Evolutionary conservation across 2,329 filamentous ascomycete genomes (phyloP).

Genomic region (Aureobasidium uvarum): DNA sequence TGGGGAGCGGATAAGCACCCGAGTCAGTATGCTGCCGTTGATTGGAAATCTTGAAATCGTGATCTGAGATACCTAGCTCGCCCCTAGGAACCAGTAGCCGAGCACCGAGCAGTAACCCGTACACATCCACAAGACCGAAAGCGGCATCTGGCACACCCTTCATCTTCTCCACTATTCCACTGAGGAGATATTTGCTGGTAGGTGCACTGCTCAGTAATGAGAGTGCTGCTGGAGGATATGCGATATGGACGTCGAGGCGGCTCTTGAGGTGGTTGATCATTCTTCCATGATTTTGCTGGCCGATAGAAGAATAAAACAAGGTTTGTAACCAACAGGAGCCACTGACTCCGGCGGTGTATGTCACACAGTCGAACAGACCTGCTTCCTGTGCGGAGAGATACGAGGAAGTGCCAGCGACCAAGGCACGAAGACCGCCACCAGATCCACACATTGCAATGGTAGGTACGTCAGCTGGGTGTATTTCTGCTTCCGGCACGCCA

Average conservation of each 20-base stretch:
- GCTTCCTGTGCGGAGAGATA: constrained; percentile 80
- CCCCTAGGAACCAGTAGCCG: constrained; percentile 83
- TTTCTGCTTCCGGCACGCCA: constrained; percentile 69
- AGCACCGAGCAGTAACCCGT: constrained; percentile 80
- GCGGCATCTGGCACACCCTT: constrained; percentile 76
- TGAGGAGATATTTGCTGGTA: constrained; percentile 87
- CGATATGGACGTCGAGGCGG: constrained; percentile 82
- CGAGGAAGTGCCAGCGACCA: constrained; percentile 87
- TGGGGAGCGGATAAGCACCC: constrained; percentile 82
- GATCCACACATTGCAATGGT: constrained; percentile 93
- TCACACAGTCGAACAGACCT: constrained; percentile 89
- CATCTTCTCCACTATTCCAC: constrained; percentile 86
- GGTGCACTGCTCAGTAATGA: constrained; percentile 79
- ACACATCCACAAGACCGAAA: constrained; percentile 90
- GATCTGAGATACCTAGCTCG: constrained; percentile 70
- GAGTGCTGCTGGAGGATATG: constrained; percentile 83
- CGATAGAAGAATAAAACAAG: constrained; percentile 79
- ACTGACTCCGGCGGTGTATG: constrained; percentile 93
- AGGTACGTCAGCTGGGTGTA: constrained; percentile 92
- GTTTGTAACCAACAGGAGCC: constrained; percentile 95
- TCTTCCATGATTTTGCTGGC: constrained; percentile 62
- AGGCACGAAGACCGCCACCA: constrained; percentile 82
- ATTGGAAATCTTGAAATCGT: constrained; percentile 87
- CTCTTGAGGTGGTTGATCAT: constrained; percentile 84
- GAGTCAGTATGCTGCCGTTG: constrained; percentile 73